phyloP scores from a whole-genome alignment of 768 basidiomycete genomes.

The Tubosaeta sp. region DNA sequence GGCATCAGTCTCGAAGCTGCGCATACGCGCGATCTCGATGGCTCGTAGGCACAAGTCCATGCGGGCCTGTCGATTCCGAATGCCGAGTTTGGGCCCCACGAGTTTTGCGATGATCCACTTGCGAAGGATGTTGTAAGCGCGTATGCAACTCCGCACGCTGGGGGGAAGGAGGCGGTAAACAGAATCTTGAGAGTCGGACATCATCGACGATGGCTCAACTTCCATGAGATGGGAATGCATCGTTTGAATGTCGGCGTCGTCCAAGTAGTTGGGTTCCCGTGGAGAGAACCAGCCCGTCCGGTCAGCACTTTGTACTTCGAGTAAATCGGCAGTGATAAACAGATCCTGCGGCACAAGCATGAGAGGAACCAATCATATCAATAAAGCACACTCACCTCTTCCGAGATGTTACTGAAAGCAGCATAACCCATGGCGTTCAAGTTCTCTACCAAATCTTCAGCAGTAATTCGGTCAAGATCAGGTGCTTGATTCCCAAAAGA shows the following conservation, averaged over 20 bases:
- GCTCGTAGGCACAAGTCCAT: constrained; percentile 71
- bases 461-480: constrained; percentile 57
- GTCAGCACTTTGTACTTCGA: constrained; percentile 79
- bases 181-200: constrained; percentile 67
- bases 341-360: constrained; percentile 51
- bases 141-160: constrained; percentile 68
- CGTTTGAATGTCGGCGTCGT: constrained; percentile 73
- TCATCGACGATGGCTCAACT: constrained; percentile 65
- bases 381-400: constrained; percentile 50
- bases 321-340: constrained; percentile 68
- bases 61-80: constrained; percentile 59
- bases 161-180: constrained; percentile 75
- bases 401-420: constrained; percentile 70
- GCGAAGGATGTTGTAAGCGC: constrained; percentile 70
- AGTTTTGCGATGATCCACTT: constrained; percentile 77
- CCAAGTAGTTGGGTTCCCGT: constrained; percentile 51
- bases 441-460: constrained; percentile 73
- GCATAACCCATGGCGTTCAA: constrained; percentile 73
- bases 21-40: constrained; percentile 68
- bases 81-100: constrained; percentile 58
- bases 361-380: constrained; percentile 2
- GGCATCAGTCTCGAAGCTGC: constrained; percentile 43
- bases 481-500: constrained; percentile 45
- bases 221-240: constrained; percentile 72
- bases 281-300: constrained; percentile 71